A percentile compares a stretch with the other conserved stretches of the same genome.
These are phyloP conservation scores for Kwoniella mangroviensis DNA, from an alignment of 768 basidiomycete species.

Conservation along the genomic window DNA sequence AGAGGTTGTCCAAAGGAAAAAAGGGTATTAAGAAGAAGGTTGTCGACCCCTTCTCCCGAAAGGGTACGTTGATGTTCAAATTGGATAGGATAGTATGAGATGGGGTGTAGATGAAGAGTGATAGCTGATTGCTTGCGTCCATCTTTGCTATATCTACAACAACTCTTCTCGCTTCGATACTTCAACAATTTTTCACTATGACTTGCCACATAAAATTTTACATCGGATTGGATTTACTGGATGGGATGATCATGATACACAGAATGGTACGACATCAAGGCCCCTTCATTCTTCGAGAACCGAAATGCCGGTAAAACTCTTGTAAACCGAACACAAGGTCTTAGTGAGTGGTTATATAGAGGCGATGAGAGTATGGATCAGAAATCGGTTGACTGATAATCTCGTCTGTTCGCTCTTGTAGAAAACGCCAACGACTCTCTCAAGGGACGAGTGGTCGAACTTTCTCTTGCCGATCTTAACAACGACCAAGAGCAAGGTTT, in stretches of 20 bases:
- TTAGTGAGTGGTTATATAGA: slow-evolving; percentile 71
- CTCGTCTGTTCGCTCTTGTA: slow-evolving; percentile 52
- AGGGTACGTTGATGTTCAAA: slow-evolving; percentile 66
- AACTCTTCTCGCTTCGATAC: neutral
- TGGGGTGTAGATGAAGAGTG: neutral
- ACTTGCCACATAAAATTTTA: neutral
- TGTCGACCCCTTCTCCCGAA: slow-evolving; percentile 99
- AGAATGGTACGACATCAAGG: slow-evolving; percentile 99
- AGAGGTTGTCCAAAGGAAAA: slow-evolving; percentile 61
- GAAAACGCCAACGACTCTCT: slow-evolving; percentile 99
- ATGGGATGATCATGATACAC: slow-evolving; percentile 1
- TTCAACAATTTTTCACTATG: no score
- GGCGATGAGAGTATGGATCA: neutral
- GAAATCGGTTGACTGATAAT: slow-evolving; percentile 1
- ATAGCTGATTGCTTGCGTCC: slow-evolving; percentile 1
- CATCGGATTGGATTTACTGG: neutral
- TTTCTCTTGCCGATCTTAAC: slow-evolving; percentile 96
- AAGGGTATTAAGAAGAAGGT: slow-evolving; percentile 96
- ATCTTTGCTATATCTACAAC: neutral
- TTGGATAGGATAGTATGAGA: neutral
- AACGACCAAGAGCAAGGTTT: slow-evolving; percentile 99
- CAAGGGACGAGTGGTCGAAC: slow-evolving; percentile 93
- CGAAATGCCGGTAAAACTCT: slow-evolving; percentile 98
- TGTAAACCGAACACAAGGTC: slow-evolving; percentile 94
- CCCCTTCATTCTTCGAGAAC: slow-evolving; percentile 95